phyloP scores from a whole-genome alignment of 1,284 basidiomycete genomes.

The Trametes versicolor region DNA sequence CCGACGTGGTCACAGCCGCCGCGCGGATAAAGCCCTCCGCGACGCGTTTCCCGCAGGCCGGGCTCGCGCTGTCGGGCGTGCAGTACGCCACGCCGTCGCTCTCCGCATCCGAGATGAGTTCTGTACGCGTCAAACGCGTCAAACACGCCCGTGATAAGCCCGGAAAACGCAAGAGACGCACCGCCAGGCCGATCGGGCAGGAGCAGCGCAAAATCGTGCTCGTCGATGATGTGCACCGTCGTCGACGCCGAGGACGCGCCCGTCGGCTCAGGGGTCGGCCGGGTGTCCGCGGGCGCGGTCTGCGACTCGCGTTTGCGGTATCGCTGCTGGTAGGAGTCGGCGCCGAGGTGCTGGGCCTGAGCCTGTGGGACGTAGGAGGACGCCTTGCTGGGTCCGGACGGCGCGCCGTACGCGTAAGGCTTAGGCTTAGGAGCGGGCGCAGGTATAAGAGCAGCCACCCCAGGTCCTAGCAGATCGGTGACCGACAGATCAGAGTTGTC shows the following conservation, averaged over 20 bases:
- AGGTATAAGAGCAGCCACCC: too few relatives aligned
- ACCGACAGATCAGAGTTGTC: not conserved
- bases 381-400: slow-evolving; percentile 11
- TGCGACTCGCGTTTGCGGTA: slow-evolving; percentile 22
- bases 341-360: not conserved
- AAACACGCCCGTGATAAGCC: slow-evolving; percentile 12
- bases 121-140: slow-evolving; percentile 37
- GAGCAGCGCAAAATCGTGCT: slow-evolving; percentile 52
- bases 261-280: slow-evolving; percentile 58
- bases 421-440: too few relatives aligned
- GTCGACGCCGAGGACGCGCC: slow-evolving; percentile 49
- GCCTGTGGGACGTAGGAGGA: slow-evolving; percentile 4
- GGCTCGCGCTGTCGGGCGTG: slow-evolving; percentile 40
- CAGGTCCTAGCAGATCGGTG: not conserved
- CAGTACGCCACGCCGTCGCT: slow-evolving; percentile 52
- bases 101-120: slow-evolving; percentile 56
- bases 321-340: not conserved
- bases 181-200: slow-evolving; percentile 50
- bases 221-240: slow-evolving; percentile 51
- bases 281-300: slow-evolving; percentile 38
- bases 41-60: slow-evolving; percentile 44
- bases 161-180: slow-evolving; percentile 34
- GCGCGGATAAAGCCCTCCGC: slow-evolving; percentile 54
- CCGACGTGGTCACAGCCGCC: slow-evolving; percentile 47
- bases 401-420: too few relatives aligned